phyloP scores from a whole-genome alignment of 208 protist species.

The Acanthamoeba royreba region DNA sequence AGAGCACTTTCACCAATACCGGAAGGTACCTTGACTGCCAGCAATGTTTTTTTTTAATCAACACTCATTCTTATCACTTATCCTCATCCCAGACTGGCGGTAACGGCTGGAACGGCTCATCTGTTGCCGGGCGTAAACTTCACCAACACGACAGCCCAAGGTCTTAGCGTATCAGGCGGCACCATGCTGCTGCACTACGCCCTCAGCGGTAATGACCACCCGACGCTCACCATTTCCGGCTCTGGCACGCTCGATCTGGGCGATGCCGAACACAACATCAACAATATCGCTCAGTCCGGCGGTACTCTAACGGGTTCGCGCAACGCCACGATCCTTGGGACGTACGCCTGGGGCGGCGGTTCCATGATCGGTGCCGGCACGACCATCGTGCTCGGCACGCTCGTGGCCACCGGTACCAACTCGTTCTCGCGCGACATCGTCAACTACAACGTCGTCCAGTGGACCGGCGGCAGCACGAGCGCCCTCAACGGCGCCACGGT shows the following conservation, averaged over 20 bases:
- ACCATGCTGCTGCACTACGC: background rate
- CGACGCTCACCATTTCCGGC: background rate
- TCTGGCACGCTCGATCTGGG: constrained; percentile 22
- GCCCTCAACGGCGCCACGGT: background rate
- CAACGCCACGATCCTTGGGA: constrained; percentile 5
- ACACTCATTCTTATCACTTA: background rate
- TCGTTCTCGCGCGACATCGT: background rate
- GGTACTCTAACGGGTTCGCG: background rate
- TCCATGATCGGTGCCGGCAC: background rate
- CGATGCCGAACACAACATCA: background rate
- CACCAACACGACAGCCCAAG: background rate
- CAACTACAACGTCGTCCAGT: constrained; percentile 17
- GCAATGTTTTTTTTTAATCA: background rate
- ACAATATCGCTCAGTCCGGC: background rate
- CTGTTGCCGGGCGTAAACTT: background rate
- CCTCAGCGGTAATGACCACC: background rate
- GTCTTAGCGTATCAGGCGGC: background rate
- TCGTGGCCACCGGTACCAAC: background rate
- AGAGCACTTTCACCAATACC: background rate
- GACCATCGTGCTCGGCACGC: background rate
- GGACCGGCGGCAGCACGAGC: background rate
- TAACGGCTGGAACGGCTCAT: background rate
- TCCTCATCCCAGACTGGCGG: background rate
- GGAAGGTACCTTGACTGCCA: background rate
- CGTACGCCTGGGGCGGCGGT: background rate